Base-by-base conservation (phyloP, 305 asterid genomes). In the Fraxinus ornus region DNA sequence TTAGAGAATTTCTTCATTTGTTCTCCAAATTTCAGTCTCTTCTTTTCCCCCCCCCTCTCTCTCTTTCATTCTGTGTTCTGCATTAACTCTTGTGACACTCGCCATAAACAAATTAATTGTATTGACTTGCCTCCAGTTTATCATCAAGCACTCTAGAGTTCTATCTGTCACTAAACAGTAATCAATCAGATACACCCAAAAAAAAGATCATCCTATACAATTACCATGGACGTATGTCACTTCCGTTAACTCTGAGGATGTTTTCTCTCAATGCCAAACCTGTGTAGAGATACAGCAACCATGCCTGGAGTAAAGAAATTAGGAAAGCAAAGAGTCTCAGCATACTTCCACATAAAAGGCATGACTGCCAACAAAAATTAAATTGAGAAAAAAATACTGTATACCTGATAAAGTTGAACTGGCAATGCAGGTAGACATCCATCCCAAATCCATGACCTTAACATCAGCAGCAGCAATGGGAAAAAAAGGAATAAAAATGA, bases 151-250 rank as follows among this genome's bases (percentile, higher is more conserved):
- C 5, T 13, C 22, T 7, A 72, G 76, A 72, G 76, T 33, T 72
- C 76, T 21, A 17, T 72, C 47, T 2, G 5, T 7, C 17, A 70
- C 47, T 32, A 21, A 72, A 72, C 12, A 72, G 76, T 72, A 72
- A 2, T 72, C 49, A 33, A 72, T 32, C 76, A 72, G 13, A 72
- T 72, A 72, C 12, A 72, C 15, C 49, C 47, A 49, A 17, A 17
- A 15, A 17, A 49, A 33, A 75, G 22, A 21, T 15, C 75, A 2
- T 64, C 52, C 35, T 24, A 78, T 35, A 52, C n/a, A 77, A 79
- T 87, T 95, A 95, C 99, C 99, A 95, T 87, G 99, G 97, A 30
- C 99, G 98, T 60, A 95, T 95, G 89, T 95, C 97, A 89, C 99
- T 95, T 88, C 99, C 99, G 88, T 95, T 95, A 70, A 95, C 98